Base-by-base conservation (phyloP, 2,329 filamentous ascomycete genomes). In the Thielaviopsis punctulata region DNA sequence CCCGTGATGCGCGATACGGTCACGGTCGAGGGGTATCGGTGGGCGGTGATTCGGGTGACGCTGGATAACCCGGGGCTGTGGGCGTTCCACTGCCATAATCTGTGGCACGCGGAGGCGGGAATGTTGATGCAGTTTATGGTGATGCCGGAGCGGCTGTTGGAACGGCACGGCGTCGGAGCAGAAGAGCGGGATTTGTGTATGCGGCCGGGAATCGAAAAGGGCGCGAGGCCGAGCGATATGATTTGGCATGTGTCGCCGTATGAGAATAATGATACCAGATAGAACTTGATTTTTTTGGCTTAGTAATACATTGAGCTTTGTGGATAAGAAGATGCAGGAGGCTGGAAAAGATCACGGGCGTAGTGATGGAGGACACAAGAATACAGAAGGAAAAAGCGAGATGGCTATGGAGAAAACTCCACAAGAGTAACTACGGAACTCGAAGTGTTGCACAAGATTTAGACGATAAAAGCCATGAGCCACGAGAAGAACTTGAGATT, bases 11-110 rank as follows among this genome's bases (percentile, higher is more conserved):
- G 66, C 21, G 66, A 68, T 30, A 75, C 73, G 1, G 66, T 74
- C 3, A 73, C 72, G 0, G 66, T 74, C 0, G 72, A 76, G 58
- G 70, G 68, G 0, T 77, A 72, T 49, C 73, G 72, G 0, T 79
- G 73, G 74, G 64, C 69, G 2, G 58, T 75, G n/a, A 60, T 80
- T 12, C 64, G 76, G 52, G 69, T 79, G 13, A 65, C 75, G 2
- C 68, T 75, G 0, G 75, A 79, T 55, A 79, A 78, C 58, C 70
- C 75, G 0, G 76, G 76, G 1, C 57, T 75, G 1, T 79, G 76
- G 76, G 67, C 72, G 0, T 69, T 79, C 21, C 76, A 79, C 59
- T 79, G 76, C 57, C 76, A 79, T 57, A 71, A 77, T 54, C 65
- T 68, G 0, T 80, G 76, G 76, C 76, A 80, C 58, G 67, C 69